A percentile compares a stretch with the other conserved stretches of the same genome.
Conservation (phyloP, 2,329 filamentous ascomycete genomes). For the Epichloe uncinata region DNA sequence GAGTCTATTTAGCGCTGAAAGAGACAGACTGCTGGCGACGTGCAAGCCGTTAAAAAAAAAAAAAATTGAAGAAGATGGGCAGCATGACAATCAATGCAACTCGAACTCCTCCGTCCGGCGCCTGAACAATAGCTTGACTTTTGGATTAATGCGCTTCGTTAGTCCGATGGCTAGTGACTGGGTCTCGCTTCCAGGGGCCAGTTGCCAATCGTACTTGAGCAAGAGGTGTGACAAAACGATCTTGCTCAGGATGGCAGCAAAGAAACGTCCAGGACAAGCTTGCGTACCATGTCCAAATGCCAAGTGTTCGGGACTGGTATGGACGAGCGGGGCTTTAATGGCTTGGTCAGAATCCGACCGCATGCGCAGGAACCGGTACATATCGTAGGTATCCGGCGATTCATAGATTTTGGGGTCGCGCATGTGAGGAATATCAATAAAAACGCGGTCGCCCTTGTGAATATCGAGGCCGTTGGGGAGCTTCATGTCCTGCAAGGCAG, state of each 20-base stretch:
- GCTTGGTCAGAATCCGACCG: constrained; percentile 2
- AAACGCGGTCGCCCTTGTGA: constrained; percentile 6
- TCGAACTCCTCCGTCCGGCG: constrained; percentile 6
- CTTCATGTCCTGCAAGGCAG: constrained; percentile 4
- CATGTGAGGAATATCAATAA: constrained; percentile 7
- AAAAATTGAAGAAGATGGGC: neutral
- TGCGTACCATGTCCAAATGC: constrained; percentile 7
- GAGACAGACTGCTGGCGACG: neutral
- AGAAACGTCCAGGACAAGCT: constrained; percentile 7
- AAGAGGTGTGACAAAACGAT: constrained; percentile 5
- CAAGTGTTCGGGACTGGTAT: constrained; percentile 6
- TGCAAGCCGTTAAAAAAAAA: neutral
- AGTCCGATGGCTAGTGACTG: constrained; percentile 4
- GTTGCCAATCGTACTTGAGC: constrained; percentile 7
- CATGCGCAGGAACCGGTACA: constrained; percentile 8
- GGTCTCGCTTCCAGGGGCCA: neutral
- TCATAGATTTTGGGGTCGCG: constrained; percentile 5
- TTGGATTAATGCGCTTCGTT: constrained; percentile 6
- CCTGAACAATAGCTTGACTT: constrained; percentile 1
- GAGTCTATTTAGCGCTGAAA: neutral
- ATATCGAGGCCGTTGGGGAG: constrained; percentile 3
- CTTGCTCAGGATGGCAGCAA: constrained; percentile 5
- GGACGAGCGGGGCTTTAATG: constrained; percentile 5
- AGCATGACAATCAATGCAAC: neutral
- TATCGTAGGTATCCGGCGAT: constrained; percentile 5